phyloP scores from a whole-genome alignment of 106 monocot species.

The Phalaenopsis equestris region DNA sequence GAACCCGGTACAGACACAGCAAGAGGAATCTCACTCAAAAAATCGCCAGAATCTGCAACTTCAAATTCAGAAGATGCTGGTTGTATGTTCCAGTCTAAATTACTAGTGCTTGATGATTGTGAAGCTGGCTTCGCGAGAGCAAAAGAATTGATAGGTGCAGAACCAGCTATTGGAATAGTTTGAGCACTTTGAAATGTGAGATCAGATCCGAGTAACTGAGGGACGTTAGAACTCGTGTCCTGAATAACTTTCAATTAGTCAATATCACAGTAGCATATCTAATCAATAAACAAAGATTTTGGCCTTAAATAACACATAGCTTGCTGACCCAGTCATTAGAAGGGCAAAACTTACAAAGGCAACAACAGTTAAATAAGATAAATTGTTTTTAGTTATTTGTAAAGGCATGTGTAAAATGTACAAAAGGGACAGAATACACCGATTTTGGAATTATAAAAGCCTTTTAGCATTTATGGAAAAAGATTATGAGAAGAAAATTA shows the following conservation, averaged over 20 bases:
- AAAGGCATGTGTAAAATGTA: not conserved
- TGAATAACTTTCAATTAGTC: slow-evolving; percentile 6
- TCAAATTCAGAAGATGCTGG: slow-evolving; percentile 28
- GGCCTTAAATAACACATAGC: not conserved
- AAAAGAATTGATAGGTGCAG: not conserved
- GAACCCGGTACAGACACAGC: slow-evolving; percentile 13
- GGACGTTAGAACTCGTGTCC: slow-evolving; percentile 1
- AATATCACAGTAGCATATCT: not conserved
- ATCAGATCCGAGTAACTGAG: not conserved
- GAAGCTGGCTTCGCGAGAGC: slow-evolving; percentile 16
- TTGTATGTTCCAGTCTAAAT: slow-evolving; percentile 18
- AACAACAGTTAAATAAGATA: not conserved
- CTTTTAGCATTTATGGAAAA: not conserved
- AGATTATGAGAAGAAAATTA: not conserved
- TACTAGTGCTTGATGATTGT: slow-evolving; percentile 26
- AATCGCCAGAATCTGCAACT: slow-evolving; percentile 33
- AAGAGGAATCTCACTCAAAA: slow-evolving; percentile 9
- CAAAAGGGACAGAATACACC: not conserved
- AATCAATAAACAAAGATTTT: not conserved
- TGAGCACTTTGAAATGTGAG: slow-evolving; percentile 1
- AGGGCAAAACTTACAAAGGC: not conserved
- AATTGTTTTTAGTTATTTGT: not conserved
- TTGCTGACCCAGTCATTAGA: not conserved
- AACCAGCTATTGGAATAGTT: not conserved
- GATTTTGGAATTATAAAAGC: not conserved